phyloP scores from a whole-genome alignment of 1,284 basidiomycete genomes.

The Heimioporus retisporus region DNA sequence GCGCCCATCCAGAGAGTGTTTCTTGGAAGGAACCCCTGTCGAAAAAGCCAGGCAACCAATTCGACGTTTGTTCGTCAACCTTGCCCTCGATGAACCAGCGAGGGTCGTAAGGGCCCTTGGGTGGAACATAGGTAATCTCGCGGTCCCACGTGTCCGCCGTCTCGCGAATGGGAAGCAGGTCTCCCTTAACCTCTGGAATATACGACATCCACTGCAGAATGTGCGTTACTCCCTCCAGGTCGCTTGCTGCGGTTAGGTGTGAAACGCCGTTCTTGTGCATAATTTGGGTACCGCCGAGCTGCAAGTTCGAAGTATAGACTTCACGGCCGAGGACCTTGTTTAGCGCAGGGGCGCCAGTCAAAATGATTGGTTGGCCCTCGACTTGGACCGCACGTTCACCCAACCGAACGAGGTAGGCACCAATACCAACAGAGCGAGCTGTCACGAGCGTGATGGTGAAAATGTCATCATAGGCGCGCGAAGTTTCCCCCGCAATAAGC shows the following conservation, averaged over 20 bases:
- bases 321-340: constrained; percentile 99
- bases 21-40: constrained; percentile 98
- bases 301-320: constrained; percentile 99
- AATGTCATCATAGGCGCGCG: constrained; percentile 98
- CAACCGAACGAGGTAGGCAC: constrained; percentile 98
- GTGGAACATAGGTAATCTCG: constrained; percentile 90
- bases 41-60: constrained; percentile 94
- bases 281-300: constrained; percentile 99
- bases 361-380: constrained; percentile 99
- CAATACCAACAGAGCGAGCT: constrained; percentile 98
- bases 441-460: constrained; percentile 99
- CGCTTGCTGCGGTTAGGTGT: constrained; percentile 94
- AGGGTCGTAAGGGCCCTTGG: constrained; percentile 97
- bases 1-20: constrained; percentile 96
- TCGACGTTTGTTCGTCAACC: constrained; percentile 81
- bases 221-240: constrained; percentile 93
- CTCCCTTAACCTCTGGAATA: constrained; percentile 86
- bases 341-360: constrained; percentile 96
- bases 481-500: constrained; percentile 99
- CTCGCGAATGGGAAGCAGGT: constrained; percentile 80
- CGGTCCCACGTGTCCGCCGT: constrained; percentile 92
- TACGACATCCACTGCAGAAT: constrained; percentile 98
- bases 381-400: constrained; percentile 99
- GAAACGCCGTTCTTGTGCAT: constrained; percentile 99
- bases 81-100: constrained; percentile 98